These are phyloP conservation scores for Gnaphalium uliginosum DNA, from an alignment of 129 eudicot species.

Conservation along the genomic window DNA sequence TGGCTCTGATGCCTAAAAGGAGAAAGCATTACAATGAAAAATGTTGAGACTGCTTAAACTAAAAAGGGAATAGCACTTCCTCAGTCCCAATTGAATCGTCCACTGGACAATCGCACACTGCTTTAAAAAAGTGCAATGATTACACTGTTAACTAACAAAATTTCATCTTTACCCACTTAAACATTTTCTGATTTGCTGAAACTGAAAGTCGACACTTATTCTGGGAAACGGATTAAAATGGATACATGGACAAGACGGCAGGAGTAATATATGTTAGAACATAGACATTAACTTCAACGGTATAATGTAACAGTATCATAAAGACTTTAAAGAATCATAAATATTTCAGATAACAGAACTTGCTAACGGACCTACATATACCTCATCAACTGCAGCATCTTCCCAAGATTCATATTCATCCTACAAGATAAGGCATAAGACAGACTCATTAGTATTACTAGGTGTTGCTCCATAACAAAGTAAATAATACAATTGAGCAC, in stretches of 20 bases:
- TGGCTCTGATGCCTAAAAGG: slow-evolving; percentile 51
- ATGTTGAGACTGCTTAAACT: slow-evolving; percentile 4
- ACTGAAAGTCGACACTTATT: too few species aligned
- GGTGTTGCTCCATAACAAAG: slow-evolving; percentile 9
- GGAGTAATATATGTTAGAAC: too few species aligned
- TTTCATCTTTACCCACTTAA: too few species aligned
- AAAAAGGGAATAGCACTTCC: background rate
- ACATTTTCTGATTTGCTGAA: too few species aligned
- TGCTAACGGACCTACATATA: slow-evolving; percentile 28
- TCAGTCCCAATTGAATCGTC: too few species aligned
- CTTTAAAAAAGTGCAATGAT: background rate
- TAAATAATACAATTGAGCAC: slow-evolving; percentile 34
- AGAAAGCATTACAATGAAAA: background rate
- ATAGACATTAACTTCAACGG: too few species aligned
- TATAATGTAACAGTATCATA: background rate
- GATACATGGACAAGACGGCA: background rate
- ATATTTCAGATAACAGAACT: slow-evolving; percentile 19
- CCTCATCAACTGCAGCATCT: slow-evolving; percentile 56
- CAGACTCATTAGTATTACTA: slow-evolving; percentile 21
- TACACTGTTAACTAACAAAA: background rate
- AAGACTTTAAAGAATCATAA: slow-evolving; percentile 5
- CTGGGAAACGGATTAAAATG: too few species aligned
- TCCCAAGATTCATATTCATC: slow-evolving; percentile 93
- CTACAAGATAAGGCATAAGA: slow-evolving; percentile 43
- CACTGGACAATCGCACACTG: background rate